Base-by-base conservation (phyloP, 108 stramenopile species). In the Epipyxis sp. region DNA sequence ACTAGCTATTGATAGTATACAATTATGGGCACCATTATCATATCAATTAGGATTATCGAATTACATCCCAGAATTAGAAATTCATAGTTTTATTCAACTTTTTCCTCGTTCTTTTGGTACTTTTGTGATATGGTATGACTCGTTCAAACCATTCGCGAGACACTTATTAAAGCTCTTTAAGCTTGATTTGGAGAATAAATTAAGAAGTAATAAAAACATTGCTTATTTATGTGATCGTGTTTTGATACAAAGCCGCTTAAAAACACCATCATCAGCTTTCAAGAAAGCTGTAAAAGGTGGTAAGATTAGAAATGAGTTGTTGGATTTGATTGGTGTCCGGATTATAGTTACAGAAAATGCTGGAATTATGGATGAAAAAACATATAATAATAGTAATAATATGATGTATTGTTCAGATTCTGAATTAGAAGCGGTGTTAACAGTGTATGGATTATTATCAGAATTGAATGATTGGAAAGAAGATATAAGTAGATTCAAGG, bases 221-320 rank as follows among this genome's bases (percentile, higher is more conserved):
- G 61, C 35, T 6, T 32, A 32, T 6, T 25, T 65, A 32, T 65
- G 61, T 25, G 54, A 58, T 0, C 76, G 76, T 25, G 30, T 46
- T 1, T 0, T 44, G 57, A 6, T 76, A 20, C 57, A 76, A 35
- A 34, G 54, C 0, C 57, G 76, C 27, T 46, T 76, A 40, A 76
- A 76, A 57, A 37, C 76, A 40, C 58, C 76, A 27, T 46, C 76
- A 16, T 46, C 44, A 3, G 42, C 76, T 20, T 35, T 76, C 57
- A n/a, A 29, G 1, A 76, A 76, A 57, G 32, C 59, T 27, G 57
- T 43, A 29, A 20, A 59, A 1, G 1, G 1, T 27, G 13, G 13
- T 6, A 35, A 29, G 61, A 16, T 35, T 16, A 16, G 35, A 40
- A n/a, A 76, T 6, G 41, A 46, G 1, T 40, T 76, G 3, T 59